Evolutionary conservation across 1,284 basidiomycete species (phyloP).

Genomic region (Leccinum ponderosum): DNA sequence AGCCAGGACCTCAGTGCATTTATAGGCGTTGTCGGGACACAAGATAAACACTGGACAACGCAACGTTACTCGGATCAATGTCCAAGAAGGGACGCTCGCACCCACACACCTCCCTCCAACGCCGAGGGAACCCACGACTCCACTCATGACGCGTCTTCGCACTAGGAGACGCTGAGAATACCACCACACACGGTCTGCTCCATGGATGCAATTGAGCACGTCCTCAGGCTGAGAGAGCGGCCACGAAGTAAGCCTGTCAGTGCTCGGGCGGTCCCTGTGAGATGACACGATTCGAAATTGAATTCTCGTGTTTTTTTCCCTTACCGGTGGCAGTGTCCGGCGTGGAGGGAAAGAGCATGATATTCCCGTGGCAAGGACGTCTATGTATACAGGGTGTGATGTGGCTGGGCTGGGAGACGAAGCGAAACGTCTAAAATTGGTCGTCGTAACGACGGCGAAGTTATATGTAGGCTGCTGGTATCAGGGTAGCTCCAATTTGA

Average conservation of each 20-base stretch:
- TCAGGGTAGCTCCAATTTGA: not conserved
- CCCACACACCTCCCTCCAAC: not conserved
- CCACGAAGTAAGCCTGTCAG: not conserved
- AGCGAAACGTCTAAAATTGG: not conserved
- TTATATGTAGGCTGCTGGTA: not conserved
- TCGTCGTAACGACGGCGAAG: not conserved
- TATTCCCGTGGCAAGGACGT: not conserved
- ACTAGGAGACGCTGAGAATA: not conserved
- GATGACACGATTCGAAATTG: not conserved
- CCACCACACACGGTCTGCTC: not conserved
- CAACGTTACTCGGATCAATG: not conserved
- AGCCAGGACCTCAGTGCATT: not conserved
- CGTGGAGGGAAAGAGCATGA: not conserved
- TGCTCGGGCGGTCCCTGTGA: not conserved
- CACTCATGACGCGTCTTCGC: not conserved
- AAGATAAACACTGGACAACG: not conserved
- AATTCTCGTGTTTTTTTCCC: not conserved
- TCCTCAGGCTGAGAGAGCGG: not conserved
- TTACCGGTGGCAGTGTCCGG: not conserved
- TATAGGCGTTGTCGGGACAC: not conserved
- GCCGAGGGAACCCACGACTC: not conserved
- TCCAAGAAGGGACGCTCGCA: not conserved
- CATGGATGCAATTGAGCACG: not conserved
- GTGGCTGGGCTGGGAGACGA: not conserved
- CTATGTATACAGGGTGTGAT: not conserved